Percentiles rank a stretch among this genome's conserved stretches.
These are phyloP conservation scores for Fusarium transvaalense DNA, from an alignment of 2,329 filamentous ascomycete genomes.

Conservation along the genomic window DNA sequence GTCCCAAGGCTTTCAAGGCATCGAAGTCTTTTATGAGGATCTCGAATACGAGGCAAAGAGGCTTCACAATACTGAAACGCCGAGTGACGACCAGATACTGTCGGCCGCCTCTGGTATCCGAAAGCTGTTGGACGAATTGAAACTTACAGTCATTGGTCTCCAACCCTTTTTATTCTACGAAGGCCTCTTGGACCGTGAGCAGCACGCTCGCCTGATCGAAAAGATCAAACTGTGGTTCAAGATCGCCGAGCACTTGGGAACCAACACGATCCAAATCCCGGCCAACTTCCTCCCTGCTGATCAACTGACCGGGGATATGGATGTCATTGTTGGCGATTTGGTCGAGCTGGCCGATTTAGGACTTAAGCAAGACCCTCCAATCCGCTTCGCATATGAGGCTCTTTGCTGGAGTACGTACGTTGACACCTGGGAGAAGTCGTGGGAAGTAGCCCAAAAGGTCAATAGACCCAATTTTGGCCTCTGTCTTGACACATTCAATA, in stretches of 20 bases:
- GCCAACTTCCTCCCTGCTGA: conserved; percentile 23
- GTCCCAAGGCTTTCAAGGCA: conserved; percentile 9
- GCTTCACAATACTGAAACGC: not conserved
- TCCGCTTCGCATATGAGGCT: conserved; percentile 11
- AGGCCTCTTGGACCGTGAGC: conserved; percentile 2
- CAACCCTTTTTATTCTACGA: conserved; percentile 24
- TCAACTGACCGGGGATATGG: conserved; percentile 15
- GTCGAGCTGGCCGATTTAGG: conserved; percentile 5
- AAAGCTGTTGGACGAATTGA: not conserved
- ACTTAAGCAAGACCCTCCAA: not conserved
- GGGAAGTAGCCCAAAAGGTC: conserved; percentile 9
- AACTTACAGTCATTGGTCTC: conserved; percentile 6
- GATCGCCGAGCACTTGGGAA: not conserved
- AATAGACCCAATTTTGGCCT: conserved; percentile 14
- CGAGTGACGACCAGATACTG: not conserved
- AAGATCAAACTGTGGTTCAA: conserved; percentile 21
- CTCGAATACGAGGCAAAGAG: conserved; percentile 17
- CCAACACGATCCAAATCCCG: conserved; percentile 18
- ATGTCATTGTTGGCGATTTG: conserved; percentile 5
- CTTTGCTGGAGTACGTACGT: conserved; percentile 19
- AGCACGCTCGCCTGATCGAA: not conserved
- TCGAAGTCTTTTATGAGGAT: conserved; percentile 21
- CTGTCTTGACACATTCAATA: conserved; percentile 19
- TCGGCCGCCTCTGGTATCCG: not conserved
- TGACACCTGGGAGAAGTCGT: conserved; percentile 18